phyloP scores from a whole-genome alignment of 306 rosid species.

The Vigna hirtella region DNA sequence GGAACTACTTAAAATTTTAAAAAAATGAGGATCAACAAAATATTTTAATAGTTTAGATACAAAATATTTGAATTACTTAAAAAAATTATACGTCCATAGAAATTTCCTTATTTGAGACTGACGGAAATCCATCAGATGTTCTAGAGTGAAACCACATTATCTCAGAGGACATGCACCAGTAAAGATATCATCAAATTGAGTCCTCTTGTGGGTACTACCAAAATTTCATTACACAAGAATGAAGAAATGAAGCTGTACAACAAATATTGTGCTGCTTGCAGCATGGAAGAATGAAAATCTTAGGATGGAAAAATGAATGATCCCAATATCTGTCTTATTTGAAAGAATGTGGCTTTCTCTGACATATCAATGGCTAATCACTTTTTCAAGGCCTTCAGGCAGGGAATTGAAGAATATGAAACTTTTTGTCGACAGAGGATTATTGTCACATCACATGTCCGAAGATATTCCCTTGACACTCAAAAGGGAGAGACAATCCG shows the following conservation, averaged over 20 bases:
- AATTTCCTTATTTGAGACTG: conserved; percentile 40
- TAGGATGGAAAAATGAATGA: conserved; percentile 57
- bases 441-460: conserved; percentile 54
- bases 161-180: conserved; percentile 40
- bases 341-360: conserved; percentile 64
- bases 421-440: conserved; percentile 40
- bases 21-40: too few relatives aligned
- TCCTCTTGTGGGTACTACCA: conserved; percentile 63
- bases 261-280: conserved; percentile 66
- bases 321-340: conserved; percentile 65
- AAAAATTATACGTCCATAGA: neutral
- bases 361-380: conserved; percentile 48
- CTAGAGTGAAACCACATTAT: conserved; percentile 47
- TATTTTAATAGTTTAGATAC: too few relatives aligned
- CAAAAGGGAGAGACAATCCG: conserved; percentile 55
- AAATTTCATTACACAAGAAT: conserved; percentile 95
- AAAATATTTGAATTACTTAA: neutral
- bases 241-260: conserved; percentile 93
- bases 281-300: conserved; percentile 64
- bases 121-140: conserved; percentile 50
- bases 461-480: conserved; percentile 49
- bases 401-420: conserved; percentile 32
- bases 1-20: too few relatives aligned
- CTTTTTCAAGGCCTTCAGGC: conserved; percentile 44
- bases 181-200: conserved; percentile 46